Evolutionary conservation across 257 asterid species (phyloP).

Genomic region (Mitragyna speciosa): DNA sequence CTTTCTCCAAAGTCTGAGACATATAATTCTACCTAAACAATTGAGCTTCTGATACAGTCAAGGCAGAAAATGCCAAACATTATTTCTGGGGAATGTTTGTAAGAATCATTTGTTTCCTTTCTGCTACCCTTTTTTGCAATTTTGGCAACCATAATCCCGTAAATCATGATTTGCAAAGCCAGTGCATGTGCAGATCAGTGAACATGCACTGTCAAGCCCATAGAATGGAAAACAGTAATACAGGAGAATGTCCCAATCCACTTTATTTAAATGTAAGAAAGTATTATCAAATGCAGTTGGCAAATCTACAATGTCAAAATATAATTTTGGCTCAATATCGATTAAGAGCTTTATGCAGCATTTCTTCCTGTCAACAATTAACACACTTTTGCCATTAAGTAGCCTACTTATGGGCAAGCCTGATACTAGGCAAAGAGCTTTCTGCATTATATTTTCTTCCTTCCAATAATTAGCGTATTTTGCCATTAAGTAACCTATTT

Average conservation of each 20-base stretch:
- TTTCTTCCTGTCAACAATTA: constrained; percentile 1
- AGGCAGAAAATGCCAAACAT: too few species aligned
- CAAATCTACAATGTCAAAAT: neutral
- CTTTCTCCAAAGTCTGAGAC: neutral
- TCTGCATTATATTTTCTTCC: too few species aligned
- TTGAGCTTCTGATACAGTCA: neutral
- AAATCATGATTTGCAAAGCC: neutral
- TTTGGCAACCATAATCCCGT: neutral
- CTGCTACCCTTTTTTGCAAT: neutral
- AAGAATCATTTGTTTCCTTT: neutral
- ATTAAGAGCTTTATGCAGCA: neutral
- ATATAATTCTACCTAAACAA: neutral
- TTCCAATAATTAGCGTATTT: too few species aligned
- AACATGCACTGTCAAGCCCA: neutral
- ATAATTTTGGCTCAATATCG: neutral
- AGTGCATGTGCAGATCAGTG: neutral
- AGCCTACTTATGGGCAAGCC: too few species aligned
- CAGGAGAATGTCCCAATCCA: neutral
- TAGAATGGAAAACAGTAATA: neutral
- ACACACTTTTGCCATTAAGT: too few species aligned
- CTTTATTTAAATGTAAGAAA: neutral
- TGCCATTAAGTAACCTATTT: neutral
- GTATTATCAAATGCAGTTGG: neutral
- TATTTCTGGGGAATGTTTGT: neutral
- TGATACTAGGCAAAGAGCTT: too few species aligned